phyloP scores from a whole-genome alignment of 1,284 basidiomycete species.

The Cutaneotrichosporon sp. region DNA sequence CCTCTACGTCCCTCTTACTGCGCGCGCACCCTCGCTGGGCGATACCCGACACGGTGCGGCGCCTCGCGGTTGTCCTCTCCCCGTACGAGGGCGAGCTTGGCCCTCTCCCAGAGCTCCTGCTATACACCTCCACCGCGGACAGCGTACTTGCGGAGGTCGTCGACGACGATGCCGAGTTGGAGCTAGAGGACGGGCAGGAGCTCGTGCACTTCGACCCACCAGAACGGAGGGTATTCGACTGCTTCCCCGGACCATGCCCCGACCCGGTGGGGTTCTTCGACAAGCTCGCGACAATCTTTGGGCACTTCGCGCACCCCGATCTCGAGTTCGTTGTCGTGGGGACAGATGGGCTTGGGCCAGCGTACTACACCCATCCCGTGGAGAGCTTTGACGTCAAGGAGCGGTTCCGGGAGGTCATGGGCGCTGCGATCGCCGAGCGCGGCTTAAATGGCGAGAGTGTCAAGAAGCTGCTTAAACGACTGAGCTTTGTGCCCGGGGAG shows the following conservation, averaged over 20 bases:
- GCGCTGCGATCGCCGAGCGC: background rate
- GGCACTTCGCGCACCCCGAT: background rate
- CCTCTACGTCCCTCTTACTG: background rate
- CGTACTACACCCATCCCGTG: background rate
- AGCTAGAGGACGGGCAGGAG: background rate
- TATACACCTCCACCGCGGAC: background rate
- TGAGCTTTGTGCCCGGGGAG: background rate
- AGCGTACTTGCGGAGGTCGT: background rate
- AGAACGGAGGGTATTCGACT: background rate
- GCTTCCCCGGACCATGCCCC: background rate
- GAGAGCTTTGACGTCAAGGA: slow-evolving; percentile 1
- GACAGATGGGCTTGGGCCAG: background rate
- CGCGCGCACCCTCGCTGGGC: background rate
- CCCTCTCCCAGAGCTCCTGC: background rate
- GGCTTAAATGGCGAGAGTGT: background rate
- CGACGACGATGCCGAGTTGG: background rate
- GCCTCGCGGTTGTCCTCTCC: background rate
- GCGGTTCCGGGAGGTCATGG: background rate
- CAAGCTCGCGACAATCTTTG: background rate
- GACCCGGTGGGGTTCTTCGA: background rate
- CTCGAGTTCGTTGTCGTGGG: background rate
- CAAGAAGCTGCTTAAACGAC: background rate
- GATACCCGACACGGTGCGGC: background rate
- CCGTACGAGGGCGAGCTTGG: background rate
- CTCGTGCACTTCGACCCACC: background rate